Evolutionary conservation across 1,284 basidiomycete genomes (phyloP).

Genomic region (Leccinum subspadiceum): DNA sequence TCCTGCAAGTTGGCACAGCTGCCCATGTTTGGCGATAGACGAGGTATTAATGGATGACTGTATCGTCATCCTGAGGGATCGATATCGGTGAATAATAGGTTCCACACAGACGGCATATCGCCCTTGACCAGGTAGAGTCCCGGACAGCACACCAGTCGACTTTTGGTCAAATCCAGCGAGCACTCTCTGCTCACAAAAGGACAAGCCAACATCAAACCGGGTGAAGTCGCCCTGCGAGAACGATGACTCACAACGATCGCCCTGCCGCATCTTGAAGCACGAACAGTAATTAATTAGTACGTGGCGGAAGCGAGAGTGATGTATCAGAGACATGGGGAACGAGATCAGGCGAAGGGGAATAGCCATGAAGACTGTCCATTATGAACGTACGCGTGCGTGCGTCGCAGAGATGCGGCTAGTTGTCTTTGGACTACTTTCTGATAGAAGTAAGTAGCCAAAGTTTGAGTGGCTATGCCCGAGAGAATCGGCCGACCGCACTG

Average conservation of each 20-base stretch:
- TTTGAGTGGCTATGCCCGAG: background rate
- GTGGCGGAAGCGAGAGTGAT: background rate
- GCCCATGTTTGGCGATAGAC: background rate
- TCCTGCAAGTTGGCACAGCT: too few relatives aligned
- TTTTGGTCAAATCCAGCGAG: constrained; percentile 91
- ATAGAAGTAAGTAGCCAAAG: background rate
- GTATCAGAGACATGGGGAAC: constrained; percentile 42
- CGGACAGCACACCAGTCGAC: constrained; percentile 89
- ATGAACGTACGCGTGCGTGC: constrained; percentile 17
- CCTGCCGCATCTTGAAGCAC: too few relatives aligned
- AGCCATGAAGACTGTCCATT: constrained; percentile 83
- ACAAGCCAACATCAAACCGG: too few relatives aligned
- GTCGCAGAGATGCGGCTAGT: background rate
- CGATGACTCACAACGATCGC: too few relatives aligned
- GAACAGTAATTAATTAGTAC: too few relatives aligned
- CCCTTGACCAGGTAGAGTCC: constrained; percentile 97
- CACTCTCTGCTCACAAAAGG: constrained; percentile 58
- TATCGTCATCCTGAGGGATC: constrained; percentile 10
- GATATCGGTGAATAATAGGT: constrained; percentile 81
- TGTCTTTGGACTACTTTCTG: background rate
- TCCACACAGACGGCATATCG: constrained; percentile 84
- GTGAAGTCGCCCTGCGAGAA: too few relatives aligned
- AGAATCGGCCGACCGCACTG: too few relatives aligned
- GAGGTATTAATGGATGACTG: background rate
- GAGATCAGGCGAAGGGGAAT: constrained; percentile 31